Evolutionary conservation across 805 yeast genomes (phyloP).

Genomic region (Pichia thaimueangensis): DNA sequence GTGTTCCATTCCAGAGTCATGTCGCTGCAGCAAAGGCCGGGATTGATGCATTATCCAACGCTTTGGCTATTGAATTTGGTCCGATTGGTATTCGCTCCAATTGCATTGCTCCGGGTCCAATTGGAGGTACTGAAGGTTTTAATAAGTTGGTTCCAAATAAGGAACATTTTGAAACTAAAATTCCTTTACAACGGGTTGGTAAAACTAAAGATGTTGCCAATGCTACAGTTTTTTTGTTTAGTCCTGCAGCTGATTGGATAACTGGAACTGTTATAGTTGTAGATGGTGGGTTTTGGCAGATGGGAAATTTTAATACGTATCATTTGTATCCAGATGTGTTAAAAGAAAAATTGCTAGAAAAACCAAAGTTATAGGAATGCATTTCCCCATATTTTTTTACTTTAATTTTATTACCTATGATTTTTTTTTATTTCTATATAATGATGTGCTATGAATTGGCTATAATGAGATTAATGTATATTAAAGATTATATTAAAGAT

Average conservation of each 20-base stretch:
- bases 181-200: slow-evolving; percentile 69
- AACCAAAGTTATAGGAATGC: slow-evolving; percentile 25
- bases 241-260: slow-evolving; percentile 73
- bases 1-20: slow-evolving; percentile 83
- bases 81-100: slow-evolving; percentile 82
- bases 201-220: slow-evolving; percentile 76
- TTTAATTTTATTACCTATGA: neutral
- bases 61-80: slow-evolving; percentile 86
- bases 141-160: slow-evolving; percentile 49
- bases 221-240: slow-evolving; percentile 75
- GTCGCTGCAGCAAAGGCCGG: slow-evolving; percentile 97
- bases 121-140: slow-evolving; percentile 82
- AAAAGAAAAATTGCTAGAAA: slow-evolving; percentile 21
- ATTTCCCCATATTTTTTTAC: no score
- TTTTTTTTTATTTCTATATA: neutral
- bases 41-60: slow-evolving; percentile 77
- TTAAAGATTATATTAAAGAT: no score
- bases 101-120: slow-evolving; percentile 89
- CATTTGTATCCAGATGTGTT: slow-evolving; percentile 39
- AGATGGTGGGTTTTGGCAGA: slow-evolving; percentile 90
- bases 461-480: no score
- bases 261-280: slow-evolving; percentile 76
- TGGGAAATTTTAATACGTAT: slow-evolving; percentile 39
- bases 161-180: slow-evolving; percentile 35
- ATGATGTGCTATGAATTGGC: no score